Evolutionary conservation across 352 stramenopile species (phyloP).

Genomic region (Pythium volutum): DNA sequence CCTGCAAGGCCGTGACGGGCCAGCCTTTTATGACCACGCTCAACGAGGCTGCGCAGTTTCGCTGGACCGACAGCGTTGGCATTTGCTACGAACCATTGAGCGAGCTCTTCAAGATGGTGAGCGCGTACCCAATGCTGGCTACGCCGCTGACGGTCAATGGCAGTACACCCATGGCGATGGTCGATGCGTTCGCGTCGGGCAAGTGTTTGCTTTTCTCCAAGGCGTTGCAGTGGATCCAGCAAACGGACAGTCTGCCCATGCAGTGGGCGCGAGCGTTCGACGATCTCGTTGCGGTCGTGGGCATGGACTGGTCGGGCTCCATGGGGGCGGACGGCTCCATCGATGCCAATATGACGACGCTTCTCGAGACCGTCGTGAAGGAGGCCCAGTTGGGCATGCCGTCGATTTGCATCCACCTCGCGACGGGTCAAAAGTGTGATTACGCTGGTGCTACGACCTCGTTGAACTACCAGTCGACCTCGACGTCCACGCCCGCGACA

Average conservation of each 20-base stretch:
- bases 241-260: conserved; percentile 27
- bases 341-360: conserved; percentile 3
- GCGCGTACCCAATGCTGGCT: conserved; percentile 31
- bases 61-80: conserved; percentile 33
- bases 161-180: conserved; percentile 23
- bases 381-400: conserved; percentile 2
- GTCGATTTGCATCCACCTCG: conserved; percentile 29
- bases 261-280: conserved; percentile 19
- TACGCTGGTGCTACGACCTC: conserved; percentile 28
- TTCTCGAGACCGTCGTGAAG: not conserved
- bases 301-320: not conserved
- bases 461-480: conserved; percentile 18
- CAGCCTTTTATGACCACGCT: conserved; percentile 39
- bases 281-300: conserved; percentile 10
- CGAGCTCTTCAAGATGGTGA: conserved; percentile 31
- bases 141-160: conserved; percentile 8
- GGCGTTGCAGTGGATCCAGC: conserved; percentile 28
- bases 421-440: conserved; percentile 27
- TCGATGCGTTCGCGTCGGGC: conserved; percentile 35
- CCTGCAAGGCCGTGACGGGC: conserved; percentile 41
- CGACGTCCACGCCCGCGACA: conserved; percentile 2
- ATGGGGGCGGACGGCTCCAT: not conserved
- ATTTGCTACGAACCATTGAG: conserved; percentile 33
- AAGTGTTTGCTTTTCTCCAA: conserved; percentile 33
- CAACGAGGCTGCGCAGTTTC: conserved; percentile 22